Base-by-base conservation (phyloP, 371 early-diverging fungal species). In the Mortierella sp. region DNA sequence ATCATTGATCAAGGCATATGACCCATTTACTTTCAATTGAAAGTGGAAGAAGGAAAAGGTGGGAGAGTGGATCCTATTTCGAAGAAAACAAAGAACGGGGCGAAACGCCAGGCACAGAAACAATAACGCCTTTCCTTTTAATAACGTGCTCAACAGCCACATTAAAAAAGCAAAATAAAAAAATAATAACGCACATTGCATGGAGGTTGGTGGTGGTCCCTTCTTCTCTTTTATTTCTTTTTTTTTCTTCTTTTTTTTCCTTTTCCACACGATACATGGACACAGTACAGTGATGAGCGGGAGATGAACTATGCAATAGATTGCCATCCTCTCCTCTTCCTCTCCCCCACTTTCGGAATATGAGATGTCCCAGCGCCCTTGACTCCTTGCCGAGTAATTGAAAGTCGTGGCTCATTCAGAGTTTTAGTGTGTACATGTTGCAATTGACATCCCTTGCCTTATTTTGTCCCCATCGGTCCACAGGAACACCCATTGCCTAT, bases 401-500 rank as follows among this genome's bases (percentile, higher is more conserved):
- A 28, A 26, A 28, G 1, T 7, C 10, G 34, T 68, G 68, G 68
- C 68, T 68, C 68, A 68, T 68, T 42, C 68, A 68, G 68, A 24
- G 11, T 24, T 65, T 19, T 42, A 14, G 24, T 50, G 50, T 38
- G 5, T 38, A 38, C 50, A 50, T 68, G 24, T 21, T 42, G 68
- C 68, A 68, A 68, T 68, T 68, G 68, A 34, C 68, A 34, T 19
- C 34, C 68, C 42, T 9, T 38, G 38, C 21, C 42, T 24, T 68
- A 68, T 24, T 68, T 38, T 68, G 68, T 24, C 11, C 68, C 24
- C 42, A 68, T 68, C 68, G 68, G 68, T 68, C 68, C 68, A 68
- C 68, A 68, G 44, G 65, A 38, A 68, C 68, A 68, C 68, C 68
- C 68, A 63, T 68, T 68, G 68, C 68, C 68, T 68, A 68, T 68